Evolutionary conservation across 495 filamentous ascomycete species (phyloP).

Genomic region (Trichoderma parareesei): DNA sequence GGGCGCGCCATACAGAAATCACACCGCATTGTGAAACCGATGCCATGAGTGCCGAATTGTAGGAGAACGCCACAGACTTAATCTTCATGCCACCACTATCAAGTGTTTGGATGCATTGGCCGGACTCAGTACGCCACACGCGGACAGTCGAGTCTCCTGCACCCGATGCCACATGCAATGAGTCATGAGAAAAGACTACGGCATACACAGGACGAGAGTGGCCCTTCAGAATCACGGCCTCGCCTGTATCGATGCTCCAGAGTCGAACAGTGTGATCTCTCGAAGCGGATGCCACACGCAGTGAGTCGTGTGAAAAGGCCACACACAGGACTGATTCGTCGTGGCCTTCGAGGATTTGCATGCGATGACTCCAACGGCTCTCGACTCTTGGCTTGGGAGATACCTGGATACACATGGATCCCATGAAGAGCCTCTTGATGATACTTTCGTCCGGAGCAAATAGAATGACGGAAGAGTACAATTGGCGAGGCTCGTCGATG

Average conservation of each 20-base stretch:
- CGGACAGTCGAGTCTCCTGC: background rate
- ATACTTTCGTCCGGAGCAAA: conserved; percentile 11
- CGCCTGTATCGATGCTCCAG: conserved; percentile 1
- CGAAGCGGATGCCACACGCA: conserved; percentile 2
- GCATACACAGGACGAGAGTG: too few relatives aligned
- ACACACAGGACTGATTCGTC: conserved; percentile 7
- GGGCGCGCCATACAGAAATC: background rate
- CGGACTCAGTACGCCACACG: background rate
- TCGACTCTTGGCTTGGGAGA: background rate
- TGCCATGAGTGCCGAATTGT: too few relatives aligned
- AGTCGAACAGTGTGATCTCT: background rate
- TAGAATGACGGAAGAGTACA: conserved; percentile 10
- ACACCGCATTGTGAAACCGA: background rate
- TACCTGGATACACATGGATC: conserved; percentile 3
- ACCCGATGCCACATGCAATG: background rate
- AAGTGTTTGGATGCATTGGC: background rate
- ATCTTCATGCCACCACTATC: background rate
- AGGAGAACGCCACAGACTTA: background rate
- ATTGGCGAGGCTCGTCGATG: background rate
- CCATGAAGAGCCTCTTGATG: conserved; percentile 5
- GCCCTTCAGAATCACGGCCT: background rate
- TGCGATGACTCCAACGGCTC: conserved; percentile 6
- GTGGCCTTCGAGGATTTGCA: conserved; percentile 18
- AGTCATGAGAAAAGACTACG: conserved; percentile 11
- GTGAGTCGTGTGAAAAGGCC: conserved; percentile 11